Conservation (phyloP, 768 basidiomycete genomes). For the Mycena vulgaris region DNA sequence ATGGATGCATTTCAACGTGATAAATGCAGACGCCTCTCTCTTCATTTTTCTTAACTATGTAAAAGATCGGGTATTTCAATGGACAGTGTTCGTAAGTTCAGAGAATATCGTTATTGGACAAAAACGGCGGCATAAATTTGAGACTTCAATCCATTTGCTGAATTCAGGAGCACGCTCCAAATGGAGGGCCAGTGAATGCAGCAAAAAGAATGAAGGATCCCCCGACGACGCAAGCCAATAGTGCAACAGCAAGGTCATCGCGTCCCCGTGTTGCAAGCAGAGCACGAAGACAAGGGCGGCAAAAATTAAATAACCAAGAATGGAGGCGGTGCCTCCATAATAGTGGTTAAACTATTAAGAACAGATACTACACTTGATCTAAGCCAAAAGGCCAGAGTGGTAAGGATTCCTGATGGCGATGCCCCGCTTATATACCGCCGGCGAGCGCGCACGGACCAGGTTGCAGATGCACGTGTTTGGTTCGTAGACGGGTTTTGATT, state of each 20-base stretch:
- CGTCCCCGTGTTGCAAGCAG: constrained; percentile 45
- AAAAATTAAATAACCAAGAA: constrained; percentile 31
- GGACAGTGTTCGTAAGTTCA: no score
- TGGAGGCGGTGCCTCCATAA: constrained; percentile 53
- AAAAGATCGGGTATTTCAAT: no score
- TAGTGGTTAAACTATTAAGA: constrained; percentile 80
- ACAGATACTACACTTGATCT: constrained; percentile 99
- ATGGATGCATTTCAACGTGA: no score
- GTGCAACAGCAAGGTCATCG: constrained; percentile 41
- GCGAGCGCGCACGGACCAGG: no score
- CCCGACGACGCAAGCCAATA: constrained; percentile 6
- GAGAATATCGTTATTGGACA: no score
- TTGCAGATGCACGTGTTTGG: no score
- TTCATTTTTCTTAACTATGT: no score
- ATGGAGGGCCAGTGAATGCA: not conserved
- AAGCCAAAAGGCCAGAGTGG: constrained; percentile 97
- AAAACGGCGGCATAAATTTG: no score
- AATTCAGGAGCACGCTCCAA: not conserved
- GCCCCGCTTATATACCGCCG: no score
- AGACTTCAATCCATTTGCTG: constrained; percentile 20
- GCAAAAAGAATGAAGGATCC: constrained; percentile 12
- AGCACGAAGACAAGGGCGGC: constrained; percentile 35
- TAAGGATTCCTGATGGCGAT: constrained; percentile 59
- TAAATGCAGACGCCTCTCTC: no score
- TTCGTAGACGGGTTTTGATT: no score